Conservation (phyloP, 495 filamentous ascomycete genomes). For the Talaromyces adpressus region DNA sequence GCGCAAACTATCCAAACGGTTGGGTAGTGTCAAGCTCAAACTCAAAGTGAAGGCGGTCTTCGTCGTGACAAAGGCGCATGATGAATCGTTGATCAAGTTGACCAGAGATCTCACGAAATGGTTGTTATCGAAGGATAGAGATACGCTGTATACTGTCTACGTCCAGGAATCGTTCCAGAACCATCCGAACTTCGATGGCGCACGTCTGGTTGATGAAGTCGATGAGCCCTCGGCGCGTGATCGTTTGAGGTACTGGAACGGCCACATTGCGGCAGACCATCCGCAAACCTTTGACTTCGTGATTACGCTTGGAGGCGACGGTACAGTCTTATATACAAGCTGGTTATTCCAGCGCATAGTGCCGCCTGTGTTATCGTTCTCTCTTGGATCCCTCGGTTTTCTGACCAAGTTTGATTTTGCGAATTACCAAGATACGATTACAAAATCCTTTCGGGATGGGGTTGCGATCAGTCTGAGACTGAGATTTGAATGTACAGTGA, state of each 20-base stretch:
- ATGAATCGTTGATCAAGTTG: constrained; percentile 70
- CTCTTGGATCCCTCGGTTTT: constrained; percentile 87
- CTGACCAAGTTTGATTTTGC: constrained; percentile 94
- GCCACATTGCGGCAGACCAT: constrained; percentile 62
- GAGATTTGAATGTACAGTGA: constrained; percentile 90
- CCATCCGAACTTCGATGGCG: constrained; percentile 63
- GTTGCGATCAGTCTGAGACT: constrained; percentile 83
- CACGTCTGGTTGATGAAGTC: constrained; percentile 46
- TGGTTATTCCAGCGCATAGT: constrained; percentile 98
- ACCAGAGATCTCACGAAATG: constrained; percentile 74
- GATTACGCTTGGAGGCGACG: constrained; percentile 91
- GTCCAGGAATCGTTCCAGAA: constrained; percentile 69
- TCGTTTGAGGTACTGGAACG: constrained; percentile 76
- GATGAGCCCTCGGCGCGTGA: constrained; percentile 42
- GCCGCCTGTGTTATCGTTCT: constrained; percentile 86
- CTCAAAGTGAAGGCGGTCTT: constrained; percentile 78
- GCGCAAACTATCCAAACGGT: constrained; percentile 77
- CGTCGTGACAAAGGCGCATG: constrained; percentile 81
- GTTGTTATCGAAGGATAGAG: constrained; percentile 73
- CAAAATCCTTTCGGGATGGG: constrained; percentile 68
- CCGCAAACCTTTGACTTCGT: constrained; percentile 93
- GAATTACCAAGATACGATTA: constrained; percentile 61
- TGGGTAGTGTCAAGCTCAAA: constrained; percentile 71
- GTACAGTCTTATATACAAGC: constrained; percentile 88
- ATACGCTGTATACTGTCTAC: constrained; percentile 63